phyloP scores from a whole-genome alignment of 371 early-diverging fungal genomes.

The Circinella minor region DNA sequence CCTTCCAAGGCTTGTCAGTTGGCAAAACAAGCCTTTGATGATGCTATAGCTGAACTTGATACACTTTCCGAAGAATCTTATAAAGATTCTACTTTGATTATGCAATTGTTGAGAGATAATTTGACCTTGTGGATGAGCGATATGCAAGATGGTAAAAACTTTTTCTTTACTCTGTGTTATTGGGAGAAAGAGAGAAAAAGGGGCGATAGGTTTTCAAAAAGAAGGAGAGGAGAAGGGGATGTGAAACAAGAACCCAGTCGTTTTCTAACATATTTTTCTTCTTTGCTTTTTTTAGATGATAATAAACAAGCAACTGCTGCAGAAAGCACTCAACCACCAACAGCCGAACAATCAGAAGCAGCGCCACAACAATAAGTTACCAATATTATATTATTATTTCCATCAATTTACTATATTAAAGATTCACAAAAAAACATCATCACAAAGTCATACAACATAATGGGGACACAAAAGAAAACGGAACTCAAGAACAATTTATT shows the following conservation, averaged over 20 bases:
- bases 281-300: background rate
- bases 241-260: no score
- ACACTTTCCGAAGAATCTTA: constrained; percentile 98
- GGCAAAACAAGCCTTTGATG: constrained; percentile 99
- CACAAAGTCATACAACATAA: no score
- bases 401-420: no score
- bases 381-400: no score
- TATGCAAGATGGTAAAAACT: constrained; percentile 76
- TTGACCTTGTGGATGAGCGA: constrained; percentile 99
- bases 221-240: background rate
- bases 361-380: constrained; percentile 2
- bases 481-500: constrained; percentile 31
- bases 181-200: background rate
- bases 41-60: constrained; percentile 98
- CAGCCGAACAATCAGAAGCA: background rate
- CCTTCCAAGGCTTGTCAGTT: constrained; percentile 98
- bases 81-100: constrained; percentile 99
- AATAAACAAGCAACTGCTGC: background rate
- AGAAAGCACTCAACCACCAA: background rate
- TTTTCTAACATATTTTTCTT: background rate
- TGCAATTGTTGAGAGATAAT: constrained; percentile 99
- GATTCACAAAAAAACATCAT: no score
- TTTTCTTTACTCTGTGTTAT: background rate
- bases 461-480: no score
- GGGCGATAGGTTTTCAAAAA: background rate